These are phyloP conservation scores for Claviceps quebecensis DNA, from an alignment of 2,329 filamentous ascomycete genomes.

Conservation along the genomic window DNA sequence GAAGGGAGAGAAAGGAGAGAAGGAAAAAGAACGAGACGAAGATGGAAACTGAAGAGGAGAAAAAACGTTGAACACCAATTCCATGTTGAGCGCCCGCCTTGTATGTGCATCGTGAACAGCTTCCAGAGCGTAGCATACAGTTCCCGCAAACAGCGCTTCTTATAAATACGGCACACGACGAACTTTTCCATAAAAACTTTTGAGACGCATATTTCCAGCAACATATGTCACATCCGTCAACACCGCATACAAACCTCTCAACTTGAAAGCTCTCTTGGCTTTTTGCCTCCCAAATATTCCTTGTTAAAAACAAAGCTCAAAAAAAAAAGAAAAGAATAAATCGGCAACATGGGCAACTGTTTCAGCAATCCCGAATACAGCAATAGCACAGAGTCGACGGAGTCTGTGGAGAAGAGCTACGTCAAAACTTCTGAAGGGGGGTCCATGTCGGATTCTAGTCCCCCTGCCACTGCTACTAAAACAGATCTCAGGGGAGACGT, in stretches of 20 bases:
- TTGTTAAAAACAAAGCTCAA: background rate
- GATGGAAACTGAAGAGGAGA: background rate
- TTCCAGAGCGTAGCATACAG: too few species aligned
- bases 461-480: too few species aligned
- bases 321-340: background rate
- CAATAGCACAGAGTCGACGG: too few species aligned
- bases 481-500: background rate
- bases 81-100: background rate
- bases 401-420: background rate
- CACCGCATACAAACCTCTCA: background rate
- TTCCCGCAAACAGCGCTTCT: too few species aligned
- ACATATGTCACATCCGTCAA: too few species aligned
- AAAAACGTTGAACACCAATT: background rate
- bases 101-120: background rate
- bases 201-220: too few species aligned
- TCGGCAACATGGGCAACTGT: background rate
- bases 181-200: too few species aligned
- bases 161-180: too few species aligned
- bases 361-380: background rate
- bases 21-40: background rate
- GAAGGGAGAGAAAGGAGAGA: background rate
- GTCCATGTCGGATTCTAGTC: background rate
- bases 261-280: background rate
- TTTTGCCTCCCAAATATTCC: background rate
- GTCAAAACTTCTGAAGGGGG: background rate